Evolutionary conservation across 495 filamentous ascomycete species (phyloP), one percentile per base, ranked within the genome.

Genomic region (Penicillium macrosclerotiorum): DNA sequence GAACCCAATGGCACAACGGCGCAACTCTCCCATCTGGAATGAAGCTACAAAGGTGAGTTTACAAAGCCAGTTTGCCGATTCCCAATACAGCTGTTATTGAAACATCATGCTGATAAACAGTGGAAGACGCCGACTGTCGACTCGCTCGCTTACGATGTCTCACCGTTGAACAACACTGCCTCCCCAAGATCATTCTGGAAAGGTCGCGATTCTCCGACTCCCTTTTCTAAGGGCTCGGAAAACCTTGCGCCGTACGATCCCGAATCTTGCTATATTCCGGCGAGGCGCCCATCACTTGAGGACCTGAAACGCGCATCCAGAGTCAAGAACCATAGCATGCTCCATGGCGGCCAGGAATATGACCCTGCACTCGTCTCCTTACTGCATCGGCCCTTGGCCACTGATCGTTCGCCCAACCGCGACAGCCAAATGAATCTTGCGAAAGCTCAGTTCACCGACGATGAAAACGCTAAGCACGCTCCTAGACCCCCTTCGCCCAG

Each of bases 301-400:
- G 89, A 90, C 37, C 68, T 98, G 45, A 94, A 96, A 72, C 85
- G 86, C 52, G 90, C 86, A 3, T 95, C 92, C 29, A 85, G 93
- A 30, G 93, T 98, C 38, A 95, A 93, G 71, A 97, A 96, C 70
- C 93, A 90, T 75, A 91, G 80, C 70, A 95, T 96, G 76, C 88
- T 95, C 55, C 86, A 95, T 64, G 79, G 87, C 52, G 88, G 89
- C 58, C 79, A 92, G 55, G 89, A 95, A 58, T 94, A 95, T 63
- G 90, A 95, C 57, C 90, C 90, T 8, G 72, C 86, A n/a, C 78
- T 82, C 39, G 64, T 85, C 18, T 85, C 84, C 7, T 69, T 86
- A 29, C 74, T 89, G 8, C 86, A 94, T 54, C 77, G 91, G 47
- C 91, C 92, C 9, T 71, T 93, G 45, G 85, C 86, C 31, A 81